Base-by-base conservation (phyloP, 2,329 filamentous ascomycete genomes). In the Neonectria ditissima region DNA sequence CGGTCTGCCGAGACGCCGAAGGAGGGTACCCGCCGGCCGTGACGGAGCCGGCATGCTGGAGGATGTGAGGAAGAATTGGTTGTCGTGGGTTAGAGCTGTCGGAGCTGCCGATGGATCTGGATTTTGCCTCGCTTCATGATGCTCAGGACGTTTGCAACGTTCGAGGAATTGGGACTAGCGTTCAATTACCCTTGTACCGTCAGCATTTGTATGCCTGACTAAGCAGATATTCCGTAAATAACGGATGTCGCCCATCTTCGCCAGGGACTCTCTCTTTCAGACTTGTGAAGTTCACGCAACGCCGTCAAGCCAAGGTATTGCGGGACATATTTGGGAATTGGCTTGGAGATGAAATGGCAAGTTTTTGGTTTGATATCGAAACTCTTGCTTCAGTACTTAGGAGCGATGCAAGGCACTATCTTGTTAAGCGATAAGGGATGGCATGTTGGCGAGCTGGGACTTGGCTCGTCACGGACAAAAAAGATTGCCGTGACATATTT, bases 41-140 rank as follows among this genome's bases (percentile, higher is more conserved):
- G 58, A 72, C 59, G 68, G 68, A 69, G 71, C 68, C 65, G 67
- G 53, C 71, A 73, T 73, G 48, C 50, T 71, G 37, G 52, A 48
- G 48, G 54, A 63, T 47, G 57, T 55, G 58, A 45, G 54, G 39
- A 34, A 30, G 30, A 20, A 62, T 41, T 53, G 56, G 48, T 55
- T 58, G 65, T 58, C 55, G 53, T 60, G 37, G 43, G 16, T 43
- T 26, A 26, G 39, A 52, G 50, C 57, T 56, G 50, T 48, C 60
- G 63, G 56, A 65, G 53, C 34, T 68, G 47, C 26, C 14, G 32
- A 37, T 37, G 5, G 9, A 13, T 32, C 30, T 43, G 48, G 57
- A 34, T 51, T 55, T 44, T 58, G 54, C 51, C 28, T 26, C 20
- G 47, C 3, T 34, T 30, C 13, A 26, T 44, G 34, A 20, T 51